A percentile compares a stretch with the other conserved stretches of the same genome.
Evolutionary conservation across 257 asterid species (phyloP).

Genomic region (Solanum habrochaites): DNA sequence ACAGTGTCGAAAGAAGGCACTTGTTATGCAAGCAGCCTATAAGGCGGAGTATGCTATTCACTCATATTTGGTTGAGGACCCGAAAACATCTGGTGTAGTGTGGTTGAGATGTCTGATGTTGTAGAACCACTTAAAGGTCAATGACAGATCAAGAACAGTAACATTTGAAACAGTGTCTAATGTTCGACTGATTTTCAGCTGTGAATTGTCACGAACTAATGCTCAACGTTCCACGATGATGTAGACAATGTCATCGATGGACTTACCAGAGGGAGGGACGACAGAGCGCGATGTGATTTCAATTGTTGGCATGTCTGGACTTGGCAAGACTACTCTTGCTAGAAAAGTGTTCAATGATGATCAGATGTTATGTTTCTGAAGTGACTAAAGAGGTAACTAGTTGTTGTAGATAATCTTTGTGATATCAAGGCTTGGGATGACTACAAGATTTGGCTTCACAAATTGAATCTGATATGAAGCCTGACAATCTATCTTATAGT

Average conservation of each 20-base stretch:
- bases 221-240: background rate
- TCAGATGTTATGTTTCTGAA: background rate
- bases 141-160: background rate
- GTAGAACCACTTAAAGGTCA: background rate
- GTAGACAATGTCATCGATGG: background rate
- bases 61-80: background rate
- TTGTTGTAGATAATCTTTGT: background rate
- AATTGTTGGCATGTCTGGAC: conserved; percentile 7
- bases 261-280: background rate
- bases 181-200: background rate
- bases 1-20: background rate
- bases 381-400: background rate
- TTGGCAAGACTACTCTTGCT: conserved; percentile 10
- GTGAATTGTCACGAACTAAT: background rate
- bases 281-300: background rate
- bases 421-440: background rate
- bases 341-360: background rate
- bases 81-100: background rate
- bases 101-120: background rate
- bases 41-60: background rate
- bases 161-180: background rate
- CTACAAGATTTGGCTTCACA: background rate
- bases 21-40: background rate
- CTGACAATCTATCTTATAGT: background rate
- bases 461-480: background rate